These are phyloP conservation scores for Boletus rubescentipes DNA, from an alignment of 768 basidiomycete species.

Conservation along the genomic window DNA sequence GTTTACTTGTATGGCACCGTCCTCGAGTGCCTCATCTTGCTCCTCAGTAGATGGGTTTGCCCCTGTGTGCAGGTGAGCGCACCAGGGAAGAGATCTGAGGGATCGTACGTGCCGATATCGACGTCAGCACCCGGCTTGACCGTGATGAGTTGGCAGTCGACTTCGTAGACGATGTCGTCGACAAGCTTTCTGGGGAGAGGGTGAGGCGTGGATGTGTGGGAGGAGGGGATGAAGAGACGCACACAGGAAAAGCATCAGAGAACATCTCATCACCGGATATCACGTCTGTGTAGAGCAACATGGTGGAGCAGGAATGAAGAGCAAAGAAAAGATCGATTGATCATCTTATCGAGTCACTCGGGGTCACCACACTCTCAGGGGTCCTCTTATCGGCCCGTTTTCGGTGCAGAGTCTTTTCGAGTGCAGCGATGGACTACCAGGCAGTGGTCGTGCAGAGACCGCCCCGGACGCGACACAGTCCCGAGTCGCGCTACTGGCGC, in stretches of 20 bases:
- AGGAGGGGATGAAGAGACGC: slow-evolving; percentile 27
- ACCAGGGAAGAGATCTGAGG: not conserved
- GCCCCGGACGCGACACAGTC: slow-evolving; percentile 58
- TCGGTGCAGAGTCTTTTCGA: not conserved
- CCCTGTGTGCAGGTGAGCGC: slow-evolving; percentile 48
- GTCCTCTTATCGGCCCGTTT: slow-evolving; percentile 1
- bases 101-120: slow-evolving; percentile 70
- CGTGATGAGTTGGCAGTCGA: slow-evolving; percentile 72
- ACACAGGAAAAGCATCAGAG: slow-evolving; percentile 92
- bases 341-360: slow-evolving; percentile 22
- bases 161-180: slow-evolving; percentile 81
- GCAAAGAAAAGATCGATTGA: not conserved
- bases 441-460: slow-evolving; percentile 64
- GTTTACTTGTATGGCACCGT: slow-evolving; percentile 76
- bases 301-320: slow-evolving; percentile 32
- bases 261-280: slow-evolving; percentile 87
- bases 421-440: slow-evolving; percentile 69
- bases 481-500: slow-evolving; percentile 85
- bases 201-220: slow-evolving; percentile 8
- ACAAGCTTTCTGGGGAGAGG: slow-evolving; percentile 60
- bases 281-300: slow-evolving; percentile 76
- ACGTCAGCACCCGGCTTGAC: slow-evolving; percentile 77
- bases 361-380: slow-evolving; percentile 6
- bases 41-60: slow-evolving; percentile 95
- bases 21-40: slow-evolving; percentile 74